Evolutionary conservation across 371 early-diverging fungal genomes (phyloP).

Genomic region (Umbelopsis sp.): DNA sequence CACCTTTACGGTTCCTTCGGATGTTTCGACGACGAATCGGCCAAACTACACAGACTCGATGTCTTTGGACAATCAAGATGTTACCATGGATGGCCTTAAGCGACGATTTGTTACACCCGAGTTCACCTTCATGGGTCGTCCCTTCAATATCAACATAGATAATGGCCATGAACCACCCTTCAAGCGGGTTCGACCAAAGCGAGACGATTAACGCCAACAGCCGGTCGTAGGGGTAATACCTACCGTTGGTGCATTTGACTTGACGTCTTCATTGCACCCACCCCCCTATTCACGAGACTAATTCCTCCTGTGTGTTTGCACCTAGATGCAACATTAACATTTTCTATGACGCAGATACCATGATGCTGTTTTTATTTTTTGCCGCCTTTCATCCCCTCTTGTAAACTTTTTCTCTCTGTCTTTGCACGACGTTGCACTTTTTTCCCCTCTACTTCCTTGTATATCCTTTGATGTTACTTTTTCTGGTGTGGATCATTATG

Average conservation of each 20-base stretch:
- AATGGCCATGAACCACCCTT: constrained; percentile 41
- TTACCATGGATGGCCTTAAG: constrained; percentile 32
- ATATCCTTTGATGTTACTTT: constrained; percentile 4
- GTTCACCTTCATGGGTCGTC: constrained; percentile 50
- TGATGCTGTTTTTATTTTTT: neutral
- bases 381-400: neutral
- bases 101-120: constrained; percentile 34
- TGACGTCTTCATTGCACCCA: neutral
- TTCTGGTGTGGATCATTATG: constrained; percentile 10
- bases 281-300: constrained; percentile 12
- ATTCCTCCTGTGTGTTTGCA: neutral
- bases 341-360: constrained; percentile 6
- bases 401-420: neutral
- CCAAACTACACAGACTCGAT: constrained; percentile 21
- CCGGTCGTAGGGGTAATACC: neutral
- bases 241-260: neutral
- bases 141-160: constrained; percentile 29
- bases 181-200: constrained; percentile 41
- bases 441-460: neutral
- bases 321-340: neutral
- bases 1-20: constrained; percentile 40
- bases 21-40: constrained; percentile 18
- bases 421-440: neutral
- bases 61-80: constrained; percentile 25
- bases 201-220: constrained; percentile 31